phyloP scores from a whole-genome alignment of 768 basidiomycete species.

The Dendrothele bispora region DNA sequence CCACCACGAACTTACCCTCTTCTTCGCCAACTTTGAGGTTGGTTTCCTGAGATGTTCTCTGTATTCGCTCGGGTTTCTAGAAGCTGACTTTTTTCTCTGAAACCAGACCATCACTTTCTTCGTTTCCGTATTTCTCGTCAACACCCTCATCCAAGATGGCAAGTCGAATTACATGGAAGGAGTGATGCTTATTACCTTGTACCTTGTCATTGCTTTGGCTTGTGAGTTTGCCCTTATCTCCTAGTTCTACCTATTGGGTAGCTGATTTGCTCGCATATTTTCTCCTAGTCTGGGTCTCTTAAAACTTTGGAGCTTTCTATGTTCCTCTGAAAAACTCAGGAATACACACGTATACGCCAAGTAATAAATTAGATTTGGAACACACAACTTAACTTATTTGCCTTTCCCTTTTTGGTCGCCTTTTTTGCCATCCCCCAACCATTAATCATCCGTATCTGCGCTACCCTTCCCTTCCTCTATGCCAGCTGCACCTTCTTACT shows the following conservation, averaged over 20 bases:
- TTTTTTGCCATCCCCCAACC: too few relatives aligned
- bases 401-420: too few relatives aligned
- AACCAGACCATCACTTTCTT: slow-evolving; percentile 78
- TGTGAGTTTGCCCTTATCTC: slow-evolving; percentile 52
- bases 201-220: slow-evolving; percentile 78
- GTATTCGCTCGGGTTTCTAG: not conserved
- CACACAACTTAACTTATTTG: too few relatives aligned
- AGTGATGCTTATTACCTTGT: slow-evolving; percentile 71
- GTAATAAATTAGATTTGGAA: too few relatives aligned
- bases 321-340: too few relatives aligned
- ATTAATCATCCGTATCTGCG: too few relatives aligned
- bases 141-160: slow-evolving; percentile 81
- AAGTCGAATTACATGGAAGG: slow-evolving; percentile 94
- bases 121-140: slow-evolving; percentile 85
- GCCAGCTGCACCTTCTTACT: too few relatives aligned
- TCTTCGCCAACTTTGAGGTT: slow-evolving; percentile 86
- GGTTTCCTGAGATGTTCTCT: slow-evolving; percentile 5
- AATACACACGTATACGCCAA: too few relatives aligned
- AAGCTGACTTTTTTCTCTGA: not conserved
- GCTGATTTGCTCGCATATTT: slow-evolving; percentile 13
- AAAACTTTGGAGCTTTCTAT: too few relatives aligned
- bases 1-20: slow-evolving; percentile 72
- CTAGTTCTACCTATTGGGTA: not conserved
- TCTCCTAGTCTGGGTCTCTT: slow-evolving; percentile 42
- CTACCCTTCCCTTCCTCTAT: too few relatives aligned